These are phyloP conservation scores for Omphalea diandra DNA, from an alignment of 441 rosid species.

Conservation along the genomic window DNA sequence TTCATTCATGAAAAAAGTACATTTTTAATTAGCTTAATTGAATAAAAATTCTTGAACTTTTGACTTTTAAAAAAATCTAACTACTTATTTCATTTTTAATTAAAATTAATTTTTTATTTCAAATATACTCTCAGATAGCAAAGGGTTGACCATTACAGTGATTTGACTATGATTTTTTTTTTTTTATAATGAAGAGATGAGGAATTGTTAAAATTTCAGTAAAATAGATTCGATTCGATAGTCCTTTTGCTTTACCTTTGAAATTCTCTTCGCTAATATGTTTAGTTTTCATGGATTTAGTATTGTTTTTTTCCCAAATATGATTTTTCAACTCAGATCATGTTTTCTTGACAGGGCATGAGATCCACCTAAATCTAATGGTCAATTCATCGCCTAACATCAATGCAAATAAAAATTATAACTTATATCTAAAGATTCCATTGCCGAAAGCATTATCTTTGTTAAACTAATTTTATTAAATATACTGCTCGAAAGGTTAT, in stretches of 20 bases:
- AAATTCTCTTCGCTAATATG: slow-evolving; percentile 68
- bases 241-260: slow-evolving; percentile 61
- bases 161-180: too few relatives aligned
- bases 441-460: slow-evolving; percentile 55
- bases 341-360: slow-evolving; percentile 35
- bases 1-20: too few relatives aligned
- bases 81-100: too few relatives aligned
- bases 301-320: not conserved
- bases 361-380: slow-evolving; percentile 38
- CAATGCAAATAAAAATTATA: slow-evolving; percentile 57
- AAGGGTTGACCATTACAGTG: too few relatives aligned
- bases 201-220: slow-evolving; percentile 39
- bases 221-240: slow-evolving; percentile 68
- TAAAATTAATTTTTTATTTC: too few relatives aligned
- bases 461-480: too few relatives aligned
- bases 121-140: too few relatives aligned
- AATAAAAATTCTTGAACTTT: too few relatives aligned
- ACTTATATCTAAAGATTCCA: slow-evolving; percentile 52
- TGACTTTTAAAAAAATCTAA: too few relatives aligned
- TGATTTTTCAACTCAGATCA: too few relatives aligned
- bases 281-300: not conserved
- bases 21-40: too few relatives aligned
- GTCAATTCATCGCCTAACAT: slow-evolving; percentile 44
- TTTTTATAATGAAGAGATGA: slow-evolving; percentile 53
- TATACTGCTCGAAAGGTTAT: too few relatives aligned